Base-by-base conservation (phyloP, 345 rosid species). In the Carallia brachiata region DNA sequence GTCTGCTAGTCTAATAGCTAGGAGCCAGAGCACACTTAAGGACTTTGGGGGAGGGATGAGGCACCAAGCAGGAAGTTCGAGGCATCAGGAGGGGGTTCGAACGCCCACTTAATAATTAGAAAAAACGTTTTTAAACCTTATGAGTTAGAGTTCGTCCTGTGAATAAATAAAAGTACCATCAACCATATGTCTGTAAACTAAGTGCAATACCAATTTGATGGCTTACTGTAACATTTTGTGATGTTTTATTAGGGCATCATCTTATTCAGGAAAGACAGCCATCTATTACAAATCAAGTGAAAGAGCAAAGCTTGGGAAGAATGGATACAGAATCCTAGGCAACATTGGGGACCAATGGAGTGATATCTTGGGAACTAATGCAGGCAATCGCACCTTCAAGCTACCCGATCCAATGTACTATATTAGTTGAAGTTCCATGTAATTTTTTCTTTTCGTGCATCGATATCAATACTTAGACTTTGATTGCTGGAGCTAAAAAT, bases 271-370 rank as follows among this genome's bases (percentile, higher is more conserved):
- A 7, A 57, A 63, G 36, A 66, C 78, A 17, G 73, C 86, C 15
- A 10, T 75, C 1, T 68, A 3, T 0, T 85, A 78, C 73, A 83
- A 83, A 61, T 83, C 83, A 13, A 75, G 30, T 13, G 72, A 73
- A 31, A 77, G 86, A 19, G 53, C 32, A 63, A 63, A 56, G 66
- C 69, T 83, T 1, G 85, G 53, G 68, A 39, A 65, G 65, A 36
- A 70, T 18, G 85, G 89, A 67, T 83, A 78, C 31, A 73, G 74
- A 18, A 79, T 85, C 56, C 13, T 85, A 1, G 86, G 85, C 2
- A 85, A 83, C 53, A 79, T 77, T 2, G 86, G 86, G 0, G 89
- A 83, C 63, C 89, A 83, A 19, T 83, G 89, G 86, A 81, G 82
- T 52, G 86, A 81, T 63, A 9, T 83, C 5, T 44, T 69, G 5